Base-by-base conservation (phyloP, 1,284 basidiomycete species). In the Clitocybe nebularis region DNA sequence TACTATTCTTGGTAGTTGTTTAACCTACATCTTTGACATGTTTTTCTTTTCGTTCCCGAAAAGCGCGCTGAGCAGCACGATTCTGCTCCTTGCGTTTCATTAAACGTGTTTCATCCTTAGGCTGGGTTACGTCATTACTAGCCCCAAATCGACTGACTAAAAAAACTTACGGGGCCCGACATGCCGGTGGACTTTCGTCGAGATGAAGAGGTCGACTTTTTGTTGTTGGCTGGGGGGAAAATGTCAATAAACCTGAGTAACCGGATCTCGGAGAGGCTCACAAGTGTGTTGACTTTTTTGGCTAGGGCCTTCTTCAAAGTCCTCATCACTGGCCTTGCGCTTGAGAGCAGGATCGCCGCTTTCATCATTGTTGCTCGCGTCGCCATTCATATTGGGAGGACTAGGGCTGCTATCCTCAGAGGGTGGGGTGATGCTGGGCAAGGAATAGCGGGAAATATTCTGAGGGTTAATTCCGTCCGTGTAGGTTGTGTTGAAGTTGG, bases 1-100 rank as follows among this genome's bases (percentile, higher is more conserved):
- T 34, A 53, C 45, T 43, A 39, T 35, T 32, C 16, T 40, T 20
- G 13, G 24, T 13, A 16, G 23, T 9, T 36, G 28, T 23, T 28
- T 13, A 40, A 74, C 85, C 68, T 56, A 90, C 89, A 57, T 91
- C 89, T 60, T 86, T 86, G 47, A 91, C 89, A 64, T 91, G 89
- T 56, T 87, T 89, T 65, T 92, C 88, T 66, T 91, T 91, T 43
- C 89, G 77, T 60, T 91, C 88, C 36, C 88, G 72, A 66, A 91
- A 92, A 0, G 89, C 89, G 41, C 88, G 77, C 59, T 92, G 89
- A 8, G 88, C 88, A 1, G 89, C 89, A 37, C 88, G 73, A 53
- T 92, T 92, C 62, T 92, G 88, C 55, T 91, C 89, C 63, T 92
- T 92, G 48, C 88, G 81, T 57, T 89, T 90, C 48, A 87, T 50